Evolutionary conservation across 352 stramenopile species (phyloP), one percentile per base, ranked within the genome.

Genomic region (Lagenidium giganteum): DNA sequence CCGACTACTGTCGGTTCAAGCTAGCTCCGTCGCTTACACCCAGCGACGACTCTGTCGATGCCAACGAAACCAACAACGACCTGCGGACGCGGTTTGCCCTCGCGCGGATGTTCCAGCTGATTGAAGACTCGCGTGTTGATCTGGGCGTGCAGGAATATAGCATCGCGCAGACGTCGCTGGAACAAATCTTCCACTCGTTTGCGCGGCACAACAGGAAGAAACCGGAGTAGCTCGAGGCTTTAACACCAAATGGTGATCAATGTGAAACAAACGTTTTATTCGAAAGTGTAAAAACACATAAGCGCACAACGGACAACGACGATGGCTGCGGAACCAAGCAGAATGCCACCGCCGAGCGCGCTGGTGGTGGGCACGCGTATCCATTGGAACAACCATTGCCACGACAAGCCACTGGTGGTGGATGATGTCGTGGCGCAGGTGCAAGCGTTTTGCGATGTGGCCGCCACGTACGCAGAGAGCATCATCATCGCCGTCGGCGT

Each of bases 121-220:
- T 94, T 16, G 83, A 95, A 39, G 43, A 40, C 3, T 45, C 42
- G 0, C 85, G 78, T 22, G 11, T 32, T 0, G 31, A 42, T 13
- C 51, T 87, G 9, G 21, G 24, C 8, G 68, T 96, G 22, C 51
- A 74, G 22, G 77, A 93, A 47, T 96, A 96, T 53, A 76, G 57
- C 20, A 59, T 96, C 32, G 66, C 71, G 5, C 84, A 95, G 58
- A 88, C 76, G 11, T 88, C 71, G 25, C 64, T 96, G 25, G 85
- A 96, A 49, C 71, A 88, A 39, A 88, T 96, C 30, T 96, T 96
- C 65, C 92, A 94, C 50, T 18, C 61, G 21, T 95, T 96, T 42
- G 85, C 85, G 26, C 34, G 41, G 9, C 47, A 67, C 59, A 73
- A 30, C 24, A 57, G 16, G 51, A 73, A 21, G 58, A 70, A 25